A percentile compares a stretch with the other conserved stretches of the same genome.
These are phyloP conservation scores for Lepidium africanum DNA, from an alignment of 345 rosid genomes.

Conservation along the genomic window DNA sequence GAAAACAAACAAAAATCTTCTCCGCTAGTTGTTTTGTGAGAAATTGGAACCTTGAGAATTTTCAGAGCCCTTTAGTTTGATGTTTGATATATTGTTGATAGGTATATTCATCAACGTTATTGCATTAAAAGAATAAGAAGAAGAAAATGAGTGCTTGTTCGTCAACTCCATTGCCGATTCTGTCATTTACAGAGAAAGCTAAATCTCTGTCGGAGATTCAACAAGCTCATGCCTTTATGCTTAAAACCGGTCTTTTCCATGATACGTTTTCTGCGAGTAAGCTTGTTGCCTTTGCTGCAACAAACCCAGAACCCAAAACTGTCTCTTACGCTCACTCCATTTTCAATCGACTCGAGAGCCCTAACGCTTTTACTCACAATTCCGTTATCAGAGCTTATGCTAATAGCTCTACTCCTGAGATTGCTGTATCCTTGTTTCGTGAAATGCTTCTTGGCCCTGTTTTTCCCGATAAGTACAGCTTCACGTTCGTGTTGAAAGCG, in stretches of 20 bases:
- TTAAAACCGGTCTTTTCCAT: conserved; percentile 33
- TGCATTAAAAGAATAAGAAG: not conserved
- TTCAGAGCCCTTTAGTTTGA: no score
- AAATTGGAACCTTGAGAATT: no score
- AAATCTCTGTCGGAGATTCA: conserved; percentile 35
- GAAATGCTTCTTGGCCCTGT: conserved; percentile 33
- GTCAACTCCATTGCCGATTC: conserved; percentile 13
- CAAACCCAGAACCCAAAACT: conserved; percentile 33
- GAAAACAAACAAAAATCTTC: no score
- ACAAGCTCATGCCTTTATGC: conserved; percentile 40
- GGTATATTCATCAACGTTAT: no score
- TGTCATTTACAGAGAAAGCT: conserved; percentile 25
- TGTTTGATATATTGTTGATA: no score
- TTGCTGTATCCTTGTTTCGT: conserved; percentile 25
- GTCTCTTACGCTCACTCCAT: conserved; percentile 40
- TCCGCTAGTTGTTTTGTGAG: no score
- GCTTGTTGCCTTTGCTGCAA: conserved; percentile 31
- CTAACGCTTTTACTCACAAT: conserved; percentile 36
- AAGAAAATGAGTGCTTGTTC: conserved; percentile 24
- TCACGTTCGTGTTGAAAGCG: conserved; percentile 40
- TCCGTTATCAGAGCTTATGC: conserved; percentile 43
- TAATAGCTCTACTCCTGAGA: conserved; percentile 25
- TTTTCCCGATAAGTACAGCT: conserved; percentile 37
- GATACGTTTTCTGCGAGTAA: conserved; percentile 35
- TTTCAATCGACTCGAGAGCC: conserved; percentile 25